A percentile compares a stretch with the other conserved stretches of the same genome.
phyloP scores from a whole-genome alignment of 192 early-diverging fungal species.

The Oehlia diaphana region DNA sequence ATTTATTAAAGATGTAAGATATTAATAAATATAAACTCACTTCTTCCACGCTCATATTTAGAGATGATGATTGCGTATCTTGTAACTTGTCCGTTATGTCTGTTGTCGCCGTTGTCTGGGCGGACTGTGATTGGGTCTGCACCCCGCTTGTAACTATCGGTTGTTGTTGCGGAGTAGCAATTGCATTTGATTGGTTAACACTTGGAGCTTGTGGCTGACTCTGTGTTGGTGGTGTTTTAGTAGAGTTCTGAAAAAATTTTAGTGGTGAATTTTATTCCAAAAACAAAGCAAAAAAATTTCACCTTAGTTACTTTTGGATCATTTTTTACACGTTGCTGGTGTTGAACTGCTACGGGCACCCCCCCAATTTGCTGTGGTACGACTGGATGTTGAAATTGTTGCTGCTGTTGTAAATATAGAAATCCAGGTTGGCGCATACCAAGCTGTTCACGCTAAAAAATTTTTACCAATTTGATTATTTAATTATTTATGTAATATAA shows the following conservation, averaged over 20 bases:
- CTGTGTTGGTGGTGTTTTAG: background rate
- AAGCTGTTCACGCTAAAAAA: background rate
- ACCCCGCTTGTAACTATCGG: background rate
- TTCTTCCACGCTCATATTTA: background rate
- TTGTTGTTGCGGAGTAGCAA: background rate
- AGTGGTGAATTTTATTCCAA: background rate
- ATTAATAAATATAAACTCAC: background rate
- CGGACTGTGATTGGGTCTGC: background rate
- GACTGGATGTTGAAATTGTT: background rate
- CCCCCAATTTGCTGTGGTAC: background rate
- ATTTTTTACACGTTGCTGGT: background rate
- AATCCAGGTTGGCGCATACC: background rate
- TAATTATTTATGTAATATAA: background rate
- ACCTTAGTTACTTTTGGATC: background rate
- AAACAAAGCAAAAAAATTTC: background rate
- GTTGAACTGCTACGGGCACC: background rate
- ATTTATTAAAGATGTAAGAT: background rate
- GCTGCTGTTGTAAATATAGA: background rate
- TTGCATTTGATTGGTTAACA: background rate
- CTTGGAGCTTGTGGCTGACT: background rate
- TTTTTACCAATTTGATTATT: background rate
- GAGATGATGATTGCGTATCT: background rate
- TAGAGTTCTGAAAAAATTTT: background rate
- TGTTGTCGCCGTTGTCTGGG: background rate
- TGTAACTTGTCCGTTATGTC: background rate